Base-by-base conservation (phyloP, 2,329 filamentous ascomycete genomes). In the Clonostachys rhizophaga region DNA sequence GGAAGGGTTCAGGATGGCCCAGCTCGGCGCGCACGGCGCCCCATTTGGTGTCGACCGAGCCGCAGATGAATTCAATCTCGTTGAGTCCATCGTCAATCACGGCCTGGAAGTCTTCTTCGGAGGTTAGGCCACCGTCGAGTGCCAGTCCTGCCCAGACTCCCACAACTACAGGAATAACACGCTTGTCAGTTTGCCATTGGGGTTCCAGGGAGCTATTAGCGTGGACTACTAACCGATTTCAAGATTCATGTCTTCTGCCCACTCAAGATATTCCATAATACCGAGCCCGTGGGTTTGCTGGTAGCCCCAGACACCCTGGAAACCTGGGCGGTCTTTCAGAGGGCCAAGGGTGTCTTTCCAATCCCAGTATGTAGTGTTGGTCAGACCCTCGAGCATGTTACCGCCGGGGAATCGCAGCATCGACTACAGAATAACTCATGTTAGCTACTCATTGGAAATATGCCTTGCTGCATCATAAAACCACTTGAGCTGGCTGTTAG, bases 371-470 rank as follows among this genome's bases (percentile, higher is more conserved):
- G 63, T 67, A 40, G 55, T 57, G 51, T 70, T 68, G 20, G 63
- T 69, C 42, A 63, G 56, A 1, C 74, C 74, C 55, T 77, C 74
- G 3, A 85, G 62, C 67, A 83, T 84, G 57, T 84, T 84, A 9
- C 81, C 83, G 6, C 84, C 84, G 0, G 84, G 83, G 49, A 86
- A 78, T 14, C 84, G 75, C 41, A 87, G 71, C 54, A 86, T 76
- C n/a, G 71, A 73, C 63, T 67, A 43, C 14, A 6, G 3, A n/a
- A 39, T n/a, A 39, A 5, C 36, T 39, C 12, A 39, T 39, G 14
- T n/a, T n/a, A n/a, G 36, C 17, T 11, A 14, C 18, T 18, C 18
- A n/a, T 2, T 8, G 36, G 6, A n/a, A 39, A 4, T 4, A 2
- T 30, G 2, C 13, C 16, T 45, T 24, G 24, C 10, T 43, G 30